Evolutionary conservation across 1,139 yeast species (phyloP).

Genomic region (Diutina ranongensis): DNA sequence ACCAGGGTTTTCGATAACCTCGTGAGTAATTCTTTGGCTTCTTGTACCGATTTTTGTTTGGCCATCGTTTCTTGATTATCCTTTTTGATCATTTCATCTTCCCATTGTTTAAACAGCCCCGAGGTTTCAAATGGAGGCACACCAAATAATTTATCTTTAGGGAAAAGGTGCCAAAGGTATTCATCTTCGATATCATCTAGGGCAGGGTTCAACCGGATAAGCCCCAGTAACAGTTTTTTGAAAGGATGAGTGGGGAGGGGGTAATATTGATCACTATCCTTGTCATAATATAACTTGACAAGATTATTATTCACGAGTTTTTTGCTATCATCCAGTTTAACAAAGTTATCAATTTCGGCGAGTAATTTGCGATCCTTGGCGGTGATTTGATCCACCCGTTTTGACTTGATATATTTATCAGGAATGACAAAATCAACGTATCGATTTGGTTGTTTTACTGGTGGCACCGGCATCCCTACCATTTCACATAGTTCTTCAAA

Average conservation of each 20-base stretch:
- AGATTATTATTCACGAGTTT: conserved; percentile 18
- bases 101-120: conserved; percentile 22
- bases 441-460: neutral
- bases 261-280: conserved; percentile 13
- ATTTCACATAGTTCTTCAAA: conserved; percentile 1
- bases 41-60: conserved; percentile 11
- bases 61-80: conserved; percentile 12
- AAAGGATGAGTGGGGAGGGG: conserved; percentile 27
- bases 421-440: conserved; percentile 21
- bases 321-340: conserved; percentile 14
- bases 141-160: conserved; percentile 25
- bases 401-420: conserved; percentile 18
- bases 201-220: conserved; percentile 26
- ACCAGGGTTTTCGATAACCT: conserved; percentile 15
- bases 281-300: conserved; percentile 19
- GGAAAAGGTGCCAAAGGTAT: conserved; percentile 30
- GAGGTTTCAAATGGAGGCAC: conserved; percentile 24
- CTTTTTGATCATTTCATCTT: conserved; percentile 16
- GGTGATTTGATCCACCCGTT: conserved; percentile 14
- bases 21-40: conserved; percentile 12
- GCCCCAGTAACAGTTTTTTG: conserved; percentile 29
- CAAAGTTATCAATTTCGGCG: conserved; percentile 17
- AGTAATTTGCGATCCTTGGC: conserved; percentile 18
- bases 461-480: neutral
- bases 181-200: conserved; percentile 29